A percentile compares a stretch with the other conserved stretches of the same genome.
Evolutionary conservation across 192 early-diverging fungal species (phyloP).

Genomic region (Coemansia guatemalensis): DNA sequence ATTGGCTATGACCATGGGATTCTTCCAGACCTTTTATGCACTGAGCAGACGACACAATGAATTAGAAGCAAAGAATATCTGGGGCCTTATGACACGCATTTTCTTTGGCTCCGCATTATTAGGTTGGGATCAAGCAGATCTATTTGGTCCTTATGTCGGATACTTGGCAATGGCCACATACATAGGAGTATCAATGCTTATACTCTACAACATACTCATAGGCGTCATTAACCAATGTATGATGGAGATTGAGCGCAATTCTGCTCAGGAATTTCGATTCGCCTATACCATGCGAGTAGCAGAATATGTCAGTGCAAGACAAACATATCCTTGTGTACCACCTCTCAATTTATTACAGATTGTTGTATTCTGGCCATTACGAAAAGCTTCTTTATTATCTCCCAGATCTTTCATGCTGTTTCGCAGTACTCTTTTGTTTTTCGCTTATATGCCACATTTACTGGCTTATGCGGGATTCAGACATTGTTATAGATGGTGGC

Average conservation of each 20-base stretch:
- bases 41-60: constrained; percentile 38
- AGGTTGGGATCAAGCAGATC: constrained; percentile 39
- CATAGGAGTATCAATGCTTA: constrained; percentile 46
- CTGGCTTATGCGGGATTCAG: constrained; percentile 18
- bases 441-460: constrained; percentile 35
- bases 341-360: constrained; percentile 39
- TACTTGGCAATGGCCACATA: constrained; percentile 39
- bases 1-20: constrained; percentile 36
- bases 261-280: constrained; percentile 42
- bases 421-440: constrained; percentile 21
- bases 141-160: constrained; percentile 38
- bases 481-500: constrained; percentile 24
- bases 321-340: constrained; percentile 43
- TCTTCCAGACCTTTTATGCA: constrained; percentile 45
- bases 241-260: constrained; percentile 35
- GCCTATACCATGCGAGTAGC: constrained; percentile 35
- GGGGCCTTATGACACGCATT: constrained; percentile 41
- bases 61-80: constrained; percentile 21
- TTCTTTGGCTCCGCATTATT: constrained; percentile 41
- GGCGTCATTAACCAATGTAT: constrained; percentile 48
- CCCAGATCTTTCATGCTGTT: constrained; percentile 25
- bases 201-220: constrained; percentile 46
- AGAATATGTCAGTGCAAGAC: constrained; percentile 41
- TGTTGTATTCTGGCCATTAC: constrained; percentile 32
- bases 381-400: constrained; percentile 21